These are phyloP conservation scores for Dillenia turbinata DNA, from an alignment of 164 flowering plant species.

Conservation along the genomic window DNA sequence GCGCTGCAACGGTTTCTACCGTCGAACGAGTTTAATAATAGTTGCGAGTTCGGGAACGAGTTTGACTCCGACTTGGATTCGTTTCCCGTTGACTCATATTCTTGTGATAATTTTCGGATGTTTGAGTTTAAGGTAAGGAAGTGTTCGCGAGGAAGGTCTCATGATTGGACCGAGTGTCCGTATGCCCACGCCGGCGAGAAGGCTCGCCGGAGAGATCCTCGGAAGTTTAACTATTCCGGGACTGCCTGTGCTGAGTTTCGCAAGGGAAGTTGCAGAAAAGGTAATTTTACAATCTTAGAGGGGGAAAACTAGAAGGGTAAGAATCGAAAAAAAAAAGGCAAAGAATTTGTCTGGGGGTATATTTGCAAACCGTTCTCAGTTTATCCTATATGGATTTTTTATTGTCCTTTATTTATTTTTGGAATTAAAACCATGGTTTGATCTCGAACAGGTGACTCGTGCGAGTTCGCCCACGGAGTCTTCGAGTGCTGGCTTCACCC, in stretches of 20 bases:
- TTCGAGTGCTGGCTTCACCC: constrained; percentile 82
- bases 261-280: constrained; percentile 38
- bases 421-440: no score
- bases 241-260: constrained; percentile 65
- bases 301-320: no score
- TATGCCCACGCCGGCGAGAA: constrained; percentile 77
- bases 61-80: constrained; percentile 19
- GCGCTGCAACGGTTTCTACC: constrained; percentile 52
- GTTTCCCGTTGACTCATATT: constrained; percentile 28
- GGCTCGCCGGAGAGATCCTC: constrained; percentile 63
- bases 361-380: no score
- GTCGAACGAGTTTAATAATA: constrained; percentile 23
- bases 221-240: constrained; percentile 51
- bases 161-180: constrained; percentile 82
- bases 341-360: no score
- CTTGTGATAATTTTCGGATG: constrained; percentile 63
- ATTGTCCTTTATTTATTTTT: no score
- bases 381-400: no score
- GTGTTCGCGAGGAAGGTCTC: constrained; percentile 60
- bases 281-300: no score
- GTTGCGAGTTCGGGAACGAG: constrained; percentile 14
- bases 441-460: constrained; percentile 34
- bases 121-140: constrained; percentile 57
- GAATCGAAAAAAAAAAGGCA: no score
- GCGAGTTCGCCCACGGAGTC: constrained; percentile 69